phyloP scores from a whole-genome alignment of 2,329 filamentous ascomycete genomes.

The Madurella mycetomatis region DNA sequence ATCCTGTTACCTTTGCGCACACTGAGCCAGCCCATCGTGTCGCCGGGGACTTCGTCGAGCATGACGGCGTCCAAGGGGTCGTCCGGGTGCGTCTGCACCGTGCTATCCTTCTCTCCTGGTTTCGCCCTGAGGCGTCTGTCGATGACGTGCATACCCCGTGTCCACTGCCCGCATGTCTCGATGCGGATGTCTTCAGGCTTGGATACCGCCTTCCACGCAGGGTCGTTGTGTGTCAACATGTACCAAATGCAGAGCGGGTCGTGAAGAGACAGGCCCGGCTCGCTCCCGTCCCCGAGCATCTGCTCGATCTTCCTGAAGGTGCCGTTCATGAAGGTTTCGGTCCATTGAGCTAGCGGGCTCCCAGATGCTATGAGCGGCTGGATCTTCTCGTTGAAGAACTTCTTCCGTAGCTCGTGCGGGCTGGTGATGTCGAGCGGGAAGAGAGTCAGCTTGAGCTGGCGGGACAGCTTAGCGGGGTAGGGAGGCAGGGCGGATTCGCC shows the following conservation, averaged over 20 bases:
- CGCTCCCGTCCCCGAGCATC: constrained; percentile 54
- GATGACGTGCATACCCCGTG: constrained; percentile 80
- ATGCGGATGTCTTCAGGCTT: constrained; percentile 78
- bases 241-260: constrained; percentile 80
- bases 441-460: constrained; percentile 60
- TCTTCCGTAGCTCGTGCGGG: constrained; percentile 60
- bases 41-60: constrained; percentile 56
- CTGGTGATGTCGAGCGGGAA: constrained; percentile 77
- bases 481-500: constrained; percentile 48
- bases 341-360: constrained; percentile 72
- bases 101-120: constrained; percentile 38
- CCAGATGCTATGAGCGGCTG: constrained; percentile 53
- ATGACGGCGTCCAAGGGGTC: constrained; percentile 46
- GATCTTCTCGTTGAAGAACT: constrained; percentile 55
- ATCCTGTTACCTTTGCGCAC: constrained; percentile 72
- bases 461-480: constrained; percentile 62
- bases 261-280: constrained; percentile 64
- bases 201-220: constrained; percentile 53
- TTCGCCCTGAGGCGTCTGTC: constrained; percentile 64
- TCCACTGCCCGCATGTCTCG: constrained; percentile 92
- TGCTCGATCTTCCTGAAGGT: constrained; percentile 65
- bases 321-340: constrained; percentile 64
- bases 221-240: constrained; percentile 57
- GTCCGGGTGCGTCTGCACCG: constrained; percentile 34
- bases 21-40: constrained; percentile 74